Evolutionary conservation across 441 rosid species (phyloP).

Genomic region (Eruca vesicaria): DNA sequence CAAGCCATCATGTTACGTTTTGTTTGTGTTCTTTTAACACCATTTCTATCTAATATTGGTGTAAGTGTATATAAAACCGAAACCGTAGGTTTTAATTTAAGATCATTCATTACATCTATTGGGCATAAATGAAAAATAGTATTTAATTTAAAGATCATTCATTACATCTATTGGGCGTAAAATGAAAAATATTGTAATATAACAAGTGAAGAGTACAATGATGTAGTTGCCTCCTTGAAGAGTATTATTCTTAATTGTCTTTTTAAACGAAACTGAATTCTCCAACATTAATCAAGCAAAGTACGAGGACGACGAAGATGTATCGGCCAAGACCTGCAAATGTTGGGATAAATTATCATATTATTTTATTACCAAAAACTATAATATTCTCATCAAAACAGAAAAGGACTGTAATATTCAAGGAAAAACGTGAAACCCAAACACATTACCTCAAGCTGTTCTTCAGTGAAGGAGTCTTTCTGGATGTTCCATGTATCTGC

Average conservation of each 20-base stretch:
- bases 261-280: background rate
- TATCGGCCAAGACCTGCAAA: slow-evolving; percentile 93
- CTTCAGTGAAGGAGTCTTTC: slow-evolving; percentile 89
- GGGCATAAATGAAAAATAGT: too few relatives aligned
- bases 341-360: slow-evolving; percentile 3
- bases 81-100: background rate
- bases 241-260: slow-evolving; percentile 12
- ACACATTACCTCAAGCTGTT: slow-evolving; percentile 87
- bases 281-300: slow-evolving; percentile 60
- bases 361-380: background rate
- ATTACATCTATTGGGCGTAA: slow-evolving; percentile 4
- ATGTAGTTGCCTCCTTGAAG: slow-evolving; percentile 6
- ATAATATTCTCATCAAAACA: too few relatives aligned
- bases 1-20: background rate
- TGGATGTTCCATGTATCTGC: slow-evolving; percentile 98
- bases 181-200: background rate
- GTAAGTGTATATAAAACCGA: background rate
- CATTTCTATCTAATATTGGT: background rate
- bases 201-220: slow-evolving; percentile 18
- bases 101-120: too few relatives aligned
- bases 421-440: background rate
- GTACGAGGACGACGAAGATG: slow-evolving; percentile 92
- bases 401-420: too few relatives aligned
- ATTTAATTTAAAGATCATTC: too few relatives aligned
- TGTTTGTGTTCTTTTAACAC: background rate